phyloP scores from a whole-genome alignment of 139 green algal species.

The Nannochloris sp. region DNA sequence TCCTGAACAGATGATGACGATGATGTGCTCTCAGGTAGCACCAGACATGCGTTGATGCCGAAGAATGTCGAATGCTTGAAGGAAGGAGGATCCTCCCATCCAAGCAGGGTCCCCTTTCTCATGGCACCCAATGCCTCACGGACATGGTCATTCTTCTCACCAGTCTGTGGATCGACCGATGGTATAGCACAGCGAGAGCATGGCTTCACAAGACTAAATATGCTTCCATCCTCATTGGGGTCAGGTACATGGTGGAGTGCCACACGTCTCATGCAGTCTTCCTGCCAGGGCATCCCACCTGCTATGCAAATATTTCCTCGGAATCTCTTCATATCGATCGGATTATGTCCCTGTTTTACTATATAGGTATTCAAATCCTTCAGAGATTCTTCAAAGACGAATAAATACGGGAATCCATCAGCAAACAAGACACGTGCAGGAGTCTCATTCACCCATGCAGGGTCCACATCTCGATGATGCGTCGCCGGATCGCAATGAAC shows the following conservation, averaged over 20 bases:
- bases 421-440: slow-evolving; percentile 32
- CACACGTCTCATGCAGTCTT: slow-evolving; percentile 50
- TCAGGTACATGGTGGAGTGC: not conserved
- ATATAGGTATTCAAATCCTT: slow-evolving; percentile 36
- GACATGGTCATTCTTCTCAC: slow-evolving; percentile 44
- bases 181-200: slow-evolving; percentile 58
- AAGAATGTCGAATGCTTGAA: slow-evolving; percentile 40
- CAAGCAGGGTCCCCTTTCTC: slow-evolving; percentile 31
- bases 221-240: not conserved
- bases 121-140: slow-evolving; percentile 34
- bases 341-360: not conserved
- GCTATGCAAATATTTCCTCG: slow-evolving; percentile 61
- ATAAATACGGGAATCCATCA: slow-evolving; percentile 55
- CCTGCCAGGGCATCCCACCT: slow-evolving; percentile 29
- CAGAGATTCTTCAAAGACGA: slow-evolving; percentile 45
- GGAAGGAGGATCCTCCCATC: slow-evolving; percentile 9
- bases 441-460: no score
- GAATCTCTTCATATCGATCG: slow-evolving; percentile 65
- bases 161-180: slow-evolving; percentile 59
- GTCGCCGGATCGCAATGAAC: no score
- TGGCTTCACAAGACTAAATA: slow-evolving; percentile 55
- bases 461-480: no score
- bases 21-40: not conserved
- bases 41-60: slow-evolving; percentile 8
- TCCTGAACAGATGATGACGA: no score